Percentiles rank a stretch among this genome's conserved stretches.
Evolutionary conservation across 345 rosid genomes (phyloP).

Genomic region (Syzygium oleosum): DNA sequence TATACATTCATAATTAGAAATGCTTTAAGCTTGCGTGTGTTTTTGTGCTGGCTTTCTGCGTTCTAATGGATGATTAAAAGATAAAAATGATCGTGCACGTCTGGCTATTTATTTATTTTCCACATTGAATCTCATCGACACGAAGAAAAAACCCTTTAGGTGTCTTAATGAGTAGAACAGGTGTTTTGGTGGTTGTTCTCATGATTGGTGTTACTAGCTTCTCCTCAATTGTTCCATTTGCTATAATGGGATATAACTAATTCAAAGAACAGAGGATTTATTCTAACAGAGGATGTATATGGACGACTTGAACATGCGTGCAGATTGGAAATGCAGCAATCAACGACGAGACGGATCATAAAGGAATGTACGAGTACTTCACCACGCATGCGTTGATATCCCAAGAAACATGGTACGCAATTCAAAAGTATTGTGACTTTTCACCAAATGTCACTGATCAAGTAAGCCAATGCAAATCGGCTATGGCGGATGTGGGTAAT

Average conservation of each 20-base stretch:
- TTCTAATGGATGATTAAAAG: not conserved
- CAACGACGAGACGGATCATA: slow-evolving; percentile 53
- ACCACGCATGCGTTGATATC: slow-evolving; percentile 59
- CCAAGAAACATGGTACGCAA: slow-evolving; percentile 12
- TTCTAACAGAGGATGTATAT: not conserved
- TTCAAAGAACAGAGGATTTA: no score
- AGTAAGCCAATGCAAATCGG: slow-evolving; percentile 30
- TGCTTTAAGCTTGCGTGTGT: not conserved
- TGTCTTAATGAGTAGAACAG: not conserved
- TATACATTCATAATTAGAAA: not conserved
- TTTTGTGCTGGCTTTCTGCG: not conserved
- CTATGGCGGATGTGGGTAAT: slow-evolving; percentile 3
- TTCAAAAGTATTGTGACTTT: slow-evolving; percentile 44
- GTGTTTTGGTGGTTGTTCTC: not conserved
- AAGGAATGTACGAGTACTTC: slow-evolving; percentile 63
- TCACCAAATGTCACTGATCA: slow-evolving; percentile 14
- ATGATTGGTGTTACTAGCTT: not conserved
- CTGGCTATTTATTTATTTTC: not conserved
- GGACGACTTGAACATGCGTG: not conserved
- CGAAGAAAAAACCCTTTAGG: not conserved
- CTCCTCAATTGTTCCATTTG: not conserved
- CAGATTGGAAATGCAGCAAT: slow-evolving; percentile 88
- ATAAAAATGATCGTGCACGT: no score
- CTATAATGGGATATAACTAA: not conserved
- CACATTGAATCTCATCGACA: not conserved